Evolutionary conservation across 2,329 filamentous ascomycete genomes (phyloP), one percentile per base, ranked within the genome.

Genomic region (Aplosporella prunicola): DNA sequence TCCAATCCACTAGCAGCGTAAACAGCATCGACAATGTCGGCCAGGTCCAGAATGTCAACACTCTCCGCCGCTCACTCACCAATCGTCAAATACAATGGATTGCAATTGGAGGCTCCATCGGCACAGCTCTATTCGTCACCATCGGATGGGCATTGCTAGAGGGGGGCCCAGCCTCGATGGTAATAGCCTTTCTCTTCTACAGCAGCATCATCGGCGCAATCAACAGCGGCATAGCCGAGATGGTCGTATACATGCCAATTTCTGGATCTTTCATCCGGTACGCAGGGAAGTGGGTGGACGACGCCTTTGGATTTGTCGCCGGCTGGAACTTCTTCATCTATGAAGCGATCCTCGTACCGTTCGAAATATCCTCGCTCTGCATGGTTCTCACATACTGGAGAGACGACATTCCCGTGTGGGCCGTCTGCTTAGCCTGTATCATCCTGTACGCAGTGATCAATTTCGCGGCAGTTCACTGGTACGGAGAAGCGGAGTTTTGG

Each of bases 231-330:
- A 22, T 48, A 42, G 76, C 77, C 7, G 77, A 81, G 53, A 80
- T 81, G 76, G 69, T 64, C 20, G 66, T 67, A 23, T 71, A 71
- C 44, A 75, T 77, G 66, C 77, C 78, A 15, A 68, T 81, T 30
- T 69, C 67, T 26, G 76, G 76, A 44, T 72, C 72, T 2, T 80
- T 79, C 51, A 71, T 81, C 45, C 74, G 77, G 42, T 66, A 80
- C 48, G 75, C 75, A 4, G 75, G 76, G 18, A 64, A 75, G 46
- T 81, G 75, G 72, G 73, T 75, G 7, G 77, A 81, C 52, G 76
- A 80, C n/a, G 67, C 76, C 8, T 62, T 75, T 14, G 76, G 76
- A 22, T 79, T 80, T 48, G 60, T 62, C 40, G 62, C 56, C 20
- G 68, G 67, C 20, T 68, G 64, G 64, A 71, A 69, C 39, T 64